phyloP scores from a whole-genome alignment of 2,329 filamentous ascomycete genomes.

The Pseudogymnoascus sp. region DNA sequence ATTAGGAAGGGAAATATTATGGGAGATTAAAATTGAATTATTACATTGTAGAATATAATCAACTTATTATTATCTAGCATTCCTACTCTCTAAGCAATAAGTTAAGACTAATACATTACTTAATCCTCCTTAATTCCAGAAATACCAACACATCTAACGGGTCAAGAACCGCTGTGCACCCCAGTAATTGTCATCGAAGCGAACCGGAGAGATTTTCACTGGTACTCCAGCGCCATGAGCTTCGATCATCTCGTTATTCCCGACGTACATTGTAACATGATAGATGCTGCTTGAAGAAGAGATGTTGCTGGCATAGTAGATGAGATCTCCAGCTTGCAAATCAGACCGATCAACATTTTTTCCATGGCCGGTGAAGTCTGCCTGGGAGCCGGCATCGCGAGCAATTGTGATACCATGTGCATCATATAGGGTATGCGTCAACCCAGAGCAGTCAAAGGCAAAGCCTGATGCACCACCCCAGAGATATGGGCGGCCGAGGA shows the following conservation, averaged over 20 bases:
- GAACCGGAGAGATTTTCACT: not conserved
- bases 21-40: not conserved
- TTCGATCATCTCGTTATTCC: not conserved
- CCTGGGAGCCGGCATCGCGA: not conserved
- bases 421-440: not conserved
- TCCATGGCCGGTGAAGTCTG: not conserved
- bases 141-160: not conserved
- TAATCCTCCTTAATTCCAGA: not conserved
- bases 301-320: not conserved
- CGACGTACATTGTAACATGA: not conserved
- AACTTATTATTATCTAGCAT: not conserved
- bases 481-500: not conserved
- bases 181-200: not conserved
- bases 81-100: too few species aligned
- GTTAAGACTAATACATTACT: not conserved
- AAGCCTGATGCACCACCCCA: not conserved
- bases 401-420: not conserved
- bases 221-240: not conserved
- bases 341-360: not conserved
- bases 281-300: not conserved
- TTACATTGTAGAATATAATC: not conserved
- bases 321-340: not conserved
- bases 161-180: not conserved
- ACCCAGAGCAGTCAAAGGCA: not conserved
- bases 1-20: not conserved